phyloP scores from a whole-genome alignment of 805 yeast genomes.

The Ogataea philodendri region DNA sequence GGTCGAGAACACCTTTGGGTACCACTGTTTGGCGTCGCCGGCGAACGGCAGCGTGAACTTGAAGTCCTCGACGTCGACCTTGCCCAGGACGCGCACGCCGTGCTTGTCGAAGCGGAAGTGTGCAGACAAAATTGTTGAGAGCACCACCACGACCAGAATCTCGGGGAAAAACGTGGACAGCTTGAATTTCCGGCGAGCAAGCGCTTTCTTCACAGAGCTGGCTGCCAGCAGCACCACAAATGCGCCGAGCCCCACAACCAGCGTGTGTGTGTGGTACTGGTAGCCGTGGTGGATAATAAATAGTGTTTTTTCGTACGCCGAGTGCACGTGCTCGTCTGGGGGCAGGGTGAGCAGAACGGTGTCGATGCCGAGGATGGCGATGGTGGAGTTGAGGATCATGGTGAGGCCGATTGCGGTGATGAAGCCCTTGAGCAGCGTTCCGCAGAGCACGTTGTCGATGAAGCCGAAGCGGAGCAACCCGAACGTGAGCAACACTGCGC shows the following conservation, averaged over 20 bases:
- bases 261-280: conserved; percentile 56
- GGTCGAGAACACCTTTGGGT: conserved; percentile 59
- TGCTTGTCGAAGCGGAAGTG: conserved; percentile 44
- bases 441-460: conserved; percentile 73
- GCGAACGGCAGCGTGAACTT: conserved; percentile 60
- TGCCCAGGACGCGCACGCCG: conserved; percentile 72
- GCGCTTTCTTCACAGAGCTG: conserved; percentile 40
- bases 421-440: conserved; percentile 77
- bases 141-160: conserved; percentile 69
- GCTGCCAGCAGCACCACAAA: conserved; percentile 45
- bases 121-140: conserved; percentile 53
- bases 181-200: conserved; percentile 34
- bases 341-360: conserved; percentile 44
- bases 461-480: conserved; percentile 87
- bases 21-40: conserved; percentile 41
- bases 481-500: conserved; percentile 64
- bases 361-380: conserved; percentile 69
- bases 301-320: conserved; percentile 66
- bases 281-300: conserved; percentile 52
- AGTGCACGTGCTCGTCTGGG: conserved; percentile 50
- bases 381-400: conserved; percentile 73
- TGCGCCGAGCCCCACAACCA: conserved; percentile 54
- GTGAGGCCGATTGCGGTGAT: conserved; percentile 82
- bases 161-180: conserved; percentile 75
- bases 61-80: conserved; percentile 50